Conservation (phyloP, 441 rosid species). For the Francoa sonchifolia region DNA sequence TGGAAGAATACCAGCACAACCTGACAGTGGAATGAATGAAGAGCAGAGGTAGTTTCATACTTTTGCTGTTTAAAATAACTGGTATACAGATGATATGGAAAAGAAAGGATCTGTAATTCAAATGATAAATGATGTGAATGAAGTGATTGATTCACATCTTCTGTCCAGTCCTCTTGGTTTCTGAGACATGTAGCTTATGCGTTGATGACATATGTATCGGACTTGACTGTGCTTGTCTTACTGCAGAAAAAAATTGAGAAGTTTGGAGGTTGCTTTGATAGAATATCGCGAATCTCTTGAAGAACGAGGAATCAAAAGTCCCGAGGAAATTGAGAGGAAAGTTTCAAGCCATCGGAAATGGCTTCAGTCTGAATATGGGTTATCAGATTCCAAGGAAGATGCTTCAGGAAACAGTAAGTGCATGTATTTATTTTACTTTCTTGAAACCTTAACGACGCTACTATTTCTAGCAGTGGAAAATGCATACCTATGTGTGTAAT, state of each 20-base stretch:
- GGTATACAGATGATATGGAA: background rate
- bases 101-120: background rate
- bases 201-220: background rate
- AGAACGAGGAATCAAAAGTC: constrained; percentile 71
- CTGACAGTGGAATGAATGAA: constrained; percentile 65
- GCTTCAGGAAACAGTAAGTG: constrained; percentile 37
- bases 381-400: constrained; percentile 34
- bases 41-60: constrained; percentile 55
- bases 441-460: too few species aligned
- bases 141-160: background rate
- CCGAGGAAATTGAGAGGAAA: constrained; percentile 86
- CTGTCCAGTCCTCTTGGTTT: background rate
- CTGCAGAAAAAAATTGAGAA: constrained; percentile 80
- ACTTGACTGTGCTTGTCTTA: constrained; percentile 16
- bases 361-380: constrained; percentile 68
- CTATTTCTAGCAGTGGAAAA: too few species aligned
- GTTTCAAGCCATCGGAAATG: constrained; percentile 62
- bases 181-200: constrained; percentile 3
- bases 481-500: too few species aligned
- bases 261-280: constrained; percentile 84
- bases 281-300: constrained; percentile 95
- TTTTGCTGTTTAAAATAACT: background rate
- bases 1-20: constrained; percentile 33
- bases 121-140: background rate
- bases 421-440: too few species aligned